Evolutionary conservation across 768 basidiomycete species (phyloP).

Genomic region (Tricholoma hemisulphureum): DNA sequence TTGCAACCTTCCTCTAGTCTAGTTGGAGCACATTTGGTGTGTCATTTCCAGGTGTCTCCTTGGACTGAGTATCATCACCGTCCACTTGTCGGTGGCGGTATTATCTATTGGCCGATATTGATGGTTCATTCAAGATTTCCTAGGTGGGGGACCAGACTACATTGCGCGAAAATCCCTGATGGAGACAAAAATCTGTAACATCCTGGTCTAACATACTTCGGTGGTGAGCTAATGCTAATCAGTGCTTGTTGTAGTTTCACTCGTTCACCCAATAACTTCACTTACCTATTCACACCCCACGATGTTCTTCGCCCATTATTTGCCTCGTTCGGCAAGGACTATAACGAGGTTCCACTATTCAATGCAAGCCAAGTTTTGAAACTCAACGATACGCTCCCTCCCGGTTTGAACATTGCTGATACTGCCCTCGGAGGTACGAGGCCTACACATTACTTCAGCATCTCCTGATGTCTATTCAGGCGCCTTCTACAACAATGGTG

Average conservation of each 20-base stretch:
- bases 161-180: constrained; percentile 31
- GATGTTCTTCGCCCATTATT: constrained; percentile 32
- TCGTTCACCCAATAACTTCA: constrained; percentile 19
- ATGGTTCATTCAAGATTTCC: constrained; percentile 27
- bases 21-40: too few relatives aligned
- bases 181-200: background rate
- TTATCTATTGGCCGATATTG: background rate
- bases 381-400: constrained; percentile 24
- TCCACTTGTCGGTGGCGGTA: background rate
- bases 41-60: too few relatives aligned
- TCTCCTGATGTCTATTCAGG: constrained; percentile 16
- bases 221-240: background rate
- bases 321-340: constrained; percentile 29
- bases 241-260: constrained; percentile 17
- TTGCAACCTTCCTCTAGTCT: too few relatives aligned
- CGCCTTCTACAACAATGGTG: constrained; percentile 34
- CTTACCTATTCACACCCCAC: constrained; percentile 38
- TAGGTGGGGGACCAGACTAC: constrained; percentile 40
- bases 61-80: too few relatives aligned
- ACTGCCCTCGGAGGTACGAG: constrained; percentile 24
- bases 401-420: constrained; percentile 20
- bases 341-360: constrained; percentile 25
- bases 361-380: constrained; percentile 19
- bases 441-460: background rate
- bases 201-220: background rate